Evolutionary conservation across 257 asterid genomes (phyloP), one percentile per base, ranked within the genome.

Genomic region (Gardenia jasminoides): DNA sequence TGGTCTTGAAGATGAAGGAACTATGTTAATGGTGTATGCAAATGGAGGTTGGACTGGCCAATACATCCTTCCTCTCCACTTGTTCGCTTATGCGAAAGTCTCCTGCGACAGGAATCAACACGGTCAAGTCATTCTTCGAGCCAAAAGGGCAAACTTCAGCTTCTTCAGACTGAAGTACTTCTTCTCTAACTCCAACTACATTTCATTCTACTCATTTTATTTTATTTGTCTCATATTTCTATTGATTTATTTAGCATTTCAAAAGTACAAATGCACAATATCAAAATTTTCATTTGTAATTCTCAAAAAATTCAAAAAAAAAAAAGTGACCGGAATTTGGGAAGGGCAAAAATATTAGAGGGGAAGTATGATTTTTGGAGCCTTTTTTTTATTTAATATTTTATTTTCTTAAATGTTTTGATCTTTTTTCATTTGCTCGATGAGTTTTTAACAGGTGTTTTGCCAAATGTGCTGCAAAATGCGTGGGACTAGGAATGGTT

Each of bases 51-150:
- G 68, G 67, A 70, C 65, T n/a, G n/a, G n/a, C n/a, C n/a, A n/a
- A n/a, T n/a, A n/a, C n/a, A n/a, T n/a, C n/a, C 28, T 70, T 43
- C 81, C 81, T 1, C 39, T 28, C n/a, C 76, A 70, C 39, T 41
- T 70, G 46, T 3, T 8, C 56, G 59, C 71, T 19, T 70, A 26
- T 50, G 81, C 71, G 76, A 78, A 78, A 78, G 81, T 78, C 77
- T 16, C 59, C 76, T 78, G 67, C 67, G 71, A 70, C 81, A 78
- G 6, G 2, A 70, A 70, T 28, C 46, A 47, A 16, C 20, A 69
- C 10, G 76, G 71, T 24, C 1, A 61, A 61, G 67, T 61, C 33
- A 61, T 61, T n/a, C 67, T 61, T 61, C 67, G 67, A 10, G 33
- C 4, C 4, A 24, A n/a, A 24, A 61, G 67, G 10, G 67, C 67